Percentiles rank a stretch among this genome's conserved stretches.
phyloP scores from a whole-genome alignment of 2,329 filamentous ascomycete species.

The Epichloe hybrida region DNA sequence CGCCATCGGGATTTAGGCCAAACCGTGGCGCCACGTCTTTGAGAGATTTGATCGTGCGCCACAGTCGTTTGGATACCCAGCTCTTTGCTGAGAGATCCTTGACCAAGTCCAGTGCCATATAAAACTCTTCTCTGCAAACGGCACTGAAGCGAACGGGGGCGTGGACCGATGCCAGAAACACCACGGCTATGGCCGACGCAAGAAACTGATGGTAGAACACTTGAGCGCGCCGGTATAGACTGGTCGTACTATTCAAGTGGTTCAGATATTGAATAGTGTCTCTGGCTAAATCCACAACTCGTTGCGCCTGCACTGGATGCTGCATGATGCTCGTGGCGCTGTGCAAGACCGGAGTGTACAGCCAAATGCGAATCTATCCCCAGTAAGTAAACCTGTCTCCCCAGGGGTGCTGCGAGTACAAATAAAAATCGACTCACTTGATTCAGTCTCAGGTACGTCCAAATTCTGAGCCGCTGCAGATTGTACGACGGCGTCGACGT shows the following conservation, averaged over 20 bases:
- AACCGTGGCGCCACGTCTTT: constrained; percentile 60
- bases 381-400: background rate
- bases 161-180: constrained; percentile 66
- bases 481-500: constrained; percentile 48
- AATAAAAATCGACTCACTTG: constrained; percentile 32
- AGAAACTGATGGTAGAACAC: constrained; percentile 73
- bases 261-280: constrained; percentile 62
- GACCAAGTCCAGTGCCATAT: constrained; percentile 62
- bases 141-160: constrained; percentile 58
- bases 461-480: constrained; percentile 61
- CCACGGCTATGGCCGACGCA: constrained; percentile 57
- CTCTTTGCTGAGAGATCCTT: constrained; percentile 59
- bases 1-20: constrained; percentile 38
- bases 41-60: constrained; percentile 57
- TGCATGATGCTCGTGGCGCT: constrained; percentile 71
- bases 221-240: constrained; percentile 58
- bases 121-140: constrained; percentile 61
- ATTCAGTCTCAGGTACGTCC: constrained; percentile 76
- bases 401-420: too few species aligned
- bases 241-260: constrained; percentile 56
- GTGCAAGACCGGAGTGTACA: constrained; percentile 79
- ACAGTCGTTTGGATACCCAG: constrained; percentile 58
- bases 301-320: constrained; percentile 60
- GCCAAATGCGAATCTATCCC: constrained; percentile 59
- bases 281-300: constrained; percentile 59